Evolutionary conservation across 441 rosid species (phyloP).

Genomic region (Bruguiera hainesii): DNA sequence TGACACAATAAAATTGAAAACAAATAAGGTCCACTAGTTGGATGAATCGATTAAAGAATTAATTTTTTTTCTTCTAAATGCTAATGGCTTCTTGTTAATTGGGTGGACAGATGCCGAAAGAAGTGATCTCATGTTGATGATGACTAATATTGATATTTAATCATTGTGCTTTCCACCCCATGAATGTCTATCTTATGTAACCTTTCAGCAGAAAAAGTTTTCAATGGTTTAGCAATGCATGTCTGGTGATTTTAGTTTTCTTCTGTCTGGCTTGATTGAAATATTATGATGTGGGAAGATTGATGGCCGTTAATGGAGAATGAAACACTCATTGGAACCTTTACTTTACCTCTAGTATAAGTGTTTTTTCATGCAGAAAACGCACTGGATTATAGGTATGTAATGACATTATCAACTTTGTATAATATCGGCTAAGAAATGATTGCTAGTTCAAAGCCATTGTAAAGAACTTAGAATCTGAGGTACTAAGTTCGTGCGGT

Average conservation of each 20-base stretch:
- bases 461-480: no score
- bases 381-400: conserved; percentile 19
- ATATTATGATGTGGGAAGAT: no score
- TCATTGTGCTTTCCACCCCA: conserved; percentile 27
- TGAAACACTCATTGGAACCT: no score
- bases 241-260: conserved; percentile 13
- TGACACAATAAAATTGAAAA: background rate
- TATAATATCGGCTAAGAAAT: no score
- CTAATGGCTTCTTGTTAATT: conserved; percentile 3
- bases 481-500: no score
- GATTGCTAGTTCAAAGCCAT: no score
- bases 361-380: conserved; percentile 23
- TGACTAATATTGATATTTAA: conserved; percentile 23
- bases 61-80: conserved; percentile 2
- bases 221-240: background rate
- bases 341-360: no score
- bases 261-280: no score
- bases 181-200: conserved; percentile 20
- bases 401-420: conserved; percentile 9
- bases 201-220: conserved; percentile 8
- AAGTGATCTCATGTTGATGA: conserved; percentile 3
- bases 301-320: no score
- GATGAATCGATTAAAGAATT: conserved; percentile 14
- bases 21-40: background rate
- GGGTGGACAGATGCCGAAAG: conserved; percentile 23